Conservation (phyloP, 352 stramenopile species). For the Pythium vanterpoolii region DNA sequence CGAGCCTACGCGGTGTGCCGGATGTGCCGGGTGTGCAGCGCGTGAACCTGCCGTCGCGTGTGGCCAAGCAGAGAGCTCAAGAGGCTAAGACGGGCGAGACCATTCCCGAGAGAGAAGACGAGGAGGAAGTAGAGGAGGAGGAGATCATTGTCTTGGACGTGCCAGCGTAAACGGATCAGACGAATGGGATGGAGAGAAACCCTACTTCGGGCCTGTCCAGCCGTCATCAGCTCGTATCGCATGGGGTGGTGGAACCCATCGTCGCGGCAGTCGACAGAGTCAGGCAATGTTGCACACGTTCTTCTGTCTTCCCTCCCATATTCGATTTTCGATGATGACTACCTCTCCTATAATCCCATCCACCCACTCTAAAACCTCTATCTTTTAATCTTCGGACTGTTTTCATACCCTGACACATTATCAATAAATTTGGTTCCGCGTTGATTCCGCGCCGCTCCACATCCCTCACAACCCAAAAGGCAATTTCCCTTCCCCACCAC, state of each 20-base stretch:
- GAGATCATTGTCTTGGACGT: neutral
- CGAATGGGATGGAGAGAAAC: neutral
- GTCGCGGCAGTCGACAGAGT: no score
- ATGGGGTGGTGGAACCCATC: no score
- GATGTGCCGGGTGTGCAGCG: constrained; percentile 9
- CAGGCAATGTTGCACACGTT: no score
- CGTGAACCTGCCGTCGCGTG: constrained; percentile 10
- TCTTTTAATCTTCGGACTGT: neutral
- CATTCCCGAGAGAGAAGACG: neutral
- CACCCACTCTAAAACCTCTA: neutral
- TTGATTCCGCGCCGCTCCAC: neutral
- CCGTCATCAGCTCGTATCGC: no score
- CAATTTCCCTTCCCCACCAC: neutral
- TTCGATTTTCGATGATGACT: no score
- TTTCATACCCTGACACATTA: neutral
- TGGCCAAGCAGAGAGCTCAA: neutral
- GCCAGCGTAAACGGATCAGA: neutral
- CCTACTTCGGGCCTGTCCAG: no score
- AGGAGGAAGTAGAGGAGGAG: neutral
- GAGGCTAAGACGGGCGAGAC: neutral
- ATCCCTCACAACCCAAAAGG: neutral
- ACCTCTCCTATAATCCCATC: no score
- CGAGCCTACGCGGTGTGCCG: constrained; percentile 1
- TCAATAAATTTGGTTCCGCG: neutral
- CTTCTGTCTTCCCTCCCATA: no score